Conservation (phyloP, 805 yeast species). For the Wilhelminamyces savonicus region DNA sequence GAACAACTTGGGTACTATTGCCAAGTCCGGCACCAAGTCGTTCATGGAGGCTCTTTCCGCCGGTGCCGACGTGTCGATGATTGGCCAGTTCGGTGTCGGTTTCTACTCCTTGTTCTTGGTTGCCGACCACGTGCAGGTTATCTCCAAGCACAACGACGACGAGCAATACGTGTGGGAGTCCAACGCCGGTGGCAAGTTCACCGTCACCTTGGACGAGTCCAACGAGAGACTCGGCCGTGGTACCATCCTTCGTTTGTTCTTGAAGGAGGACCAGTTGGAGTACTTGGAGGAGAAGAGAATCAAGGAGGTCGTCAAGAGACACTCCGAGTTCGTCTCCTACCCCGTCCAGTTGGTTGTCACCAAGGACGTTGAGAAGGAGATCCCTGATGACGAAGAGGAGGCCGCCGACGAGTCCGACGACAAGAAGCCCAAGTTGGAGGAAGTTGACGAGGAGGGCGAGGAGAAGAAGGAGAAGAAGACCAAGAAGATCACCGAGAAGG, state of each 20-base stretch:
- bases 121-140: conserved; percentile 97
- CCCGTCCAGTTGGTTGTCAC: conserved; percentile 98
- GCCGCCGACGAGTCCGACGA: conserved; percentile 39
- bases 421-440: conserved; percentile 70
- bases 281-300: conserved; percentile 99
- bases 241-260: conserved; percentile 88
- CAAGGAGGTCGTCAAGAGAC: conserved; percentile 98
- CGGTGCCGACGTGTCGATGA: conserved; percentile 99
- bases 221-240: conserved; percentile 92
- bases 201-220: conserved; percentile 83
- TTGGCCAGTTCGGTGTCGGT: conserved; percentile 99
- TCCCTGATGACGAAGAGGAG: conserved; percentile 72
- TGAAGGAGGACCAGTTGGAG: conserved; percentile 98
- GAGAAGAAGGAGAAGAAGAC: conserved; percentile 60
- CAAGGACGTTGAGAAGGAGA: conserved; percentile 98
- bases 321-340: conserved; percentile 98
- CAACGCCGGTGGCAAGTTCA: conserved; percentile 99
- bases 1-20: conserved; percentile 99
- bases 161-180: conserved; percentile 99
- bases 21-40: conserved; percentile 99
- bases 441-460: conserved; percentile 63
- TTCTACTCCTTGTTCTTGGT: conserved; percentile 99
- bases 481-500: conserved; percentile 87
- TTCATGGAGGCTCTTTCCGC: conserved; percentile 99
- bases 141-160: conserved; percentile 97